A percentile compares a stretch with the other conserved stretches of the same genome.
These are phyloP conservation scores for Chloranthus sessilifolius DNA, from an alignment of 164 flowering plant species.

Conservation along the genomic window DNA sequence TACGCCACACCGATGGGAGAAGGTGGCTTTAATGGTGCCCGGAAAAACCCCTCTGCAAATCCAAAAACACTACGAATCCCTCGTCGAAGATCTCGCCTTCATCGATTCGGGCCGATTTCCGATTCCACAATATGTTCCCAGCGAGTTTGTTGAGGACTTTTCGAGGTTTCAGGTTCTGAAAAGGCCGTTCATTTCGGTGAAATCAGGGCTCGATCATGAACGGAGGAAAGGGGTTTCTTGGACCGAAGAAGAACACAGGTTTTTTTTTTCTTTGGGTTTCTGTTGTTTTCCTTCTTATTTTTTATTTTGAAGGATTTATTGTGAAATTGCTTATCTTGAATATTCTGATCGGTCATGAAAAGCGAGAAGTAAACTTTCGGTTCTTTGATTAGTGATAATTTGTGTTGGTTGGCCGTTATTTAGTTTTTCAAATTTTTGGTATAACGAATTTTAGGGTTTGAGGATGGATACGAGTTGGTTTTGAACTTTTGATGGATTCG, in stretches of 20 bases:
- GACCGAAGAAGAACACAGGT: constrained; percentile 42
- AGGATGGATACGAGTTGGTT: no score
- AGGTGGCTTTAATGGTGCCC: constrained; percentile 24
- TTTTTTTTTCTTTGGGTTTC: not conserved
- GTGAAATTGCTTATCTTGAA: not conserved
- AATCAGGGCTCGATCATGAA: not conserved
- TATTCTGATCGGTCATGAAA: no score
- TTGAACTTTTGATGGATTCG: no score
- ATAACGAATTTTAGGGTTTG: no score
- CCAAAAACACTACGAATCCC: constrained; percentile 18
- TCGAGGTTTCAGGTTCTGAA: no score
- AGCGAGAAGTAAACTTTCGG: no score
- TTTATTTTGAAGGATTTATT: not conserved
- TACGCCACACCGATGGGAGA: constrained; percentile 15
- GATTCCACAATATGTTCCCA: constrained; percentile 9
- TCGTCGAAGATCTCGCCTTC: constrained; percentile 24
- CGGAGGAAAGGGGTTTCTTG: constrained; percentile 22
- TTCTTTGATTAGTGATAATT: no score
- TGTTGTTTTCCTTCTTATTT: not conserved
- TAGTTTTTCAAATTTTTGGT: no score
- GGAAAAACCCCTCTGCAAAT: constrained; percentile 27
- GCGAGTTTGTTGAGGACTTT: not conserved
- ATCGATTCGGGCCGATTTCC: constrained; percentile 25
- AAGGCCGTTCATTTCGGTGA: no score
- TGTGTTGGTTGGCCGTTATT: no score